Base-by-base conservation (phyloP, 495 filamentous ascomycete species). In the Hypoxylon perforatum region DNA sequence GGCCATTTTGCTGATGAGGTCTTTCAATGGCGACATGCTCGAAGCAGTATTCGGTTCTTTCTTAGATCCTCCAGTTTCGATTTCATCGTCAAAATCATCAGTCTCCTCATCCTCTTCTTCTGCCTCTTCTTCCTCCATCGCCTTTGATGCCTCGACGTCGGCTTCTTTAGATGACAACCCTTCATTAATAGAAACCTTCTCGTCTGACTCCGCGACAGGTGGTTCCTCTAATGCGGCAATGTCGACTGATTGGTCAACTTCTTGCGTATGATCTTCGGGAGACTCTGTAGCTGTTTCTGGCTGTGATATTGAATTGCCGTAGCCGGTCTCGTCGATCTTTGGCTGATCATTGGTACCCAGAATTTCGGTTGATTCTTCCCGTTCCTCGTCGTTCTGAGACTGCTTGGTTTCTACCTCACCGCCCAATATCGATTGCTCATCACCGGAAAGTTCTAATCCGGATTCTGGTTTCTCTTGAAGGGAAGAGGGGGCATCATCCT, bases 11-110 rank as follows among this genome's bases (percentile, higher is more conserved):
- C 69, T 67, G 49, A 70, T 74, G n/a, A 70, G 42, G 18, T 67
- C 63, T 36, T 76, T 73, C 30, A 74, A 52, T 12, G 67, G 51
- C 35, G 62, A 62, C 35, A 75, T 64, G 42, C 38, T 48, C 17
- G 63, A 57, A 51, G 67, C 39, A 6, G 39, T 42, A 19, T 36
- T 57, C 0, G 57, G 38, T 4, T 73, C 73, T 42, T 56, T 71
- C 56, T 72, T 70, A 2, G 73, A 44, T 19, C 64, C 62, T 15
- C 68, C 74, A 15, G 73, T 59, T 5, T 69, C 67, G 1, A 73
- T 61, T 52, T 63, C 55, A 35, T 57, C 41, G 36, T 63, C 63
- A 14, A 69, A 57, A 6, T 63, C 61, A 18, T 76, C 76, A 2
- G 55, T 57, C 1, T 63, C 69, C 1, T 73, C 70, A 3, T 75